Evolutionary conservation across 2,329 filamentous ascomycete genomes (phyloP).

Genomic region (Didymella pomorum): DNA sequence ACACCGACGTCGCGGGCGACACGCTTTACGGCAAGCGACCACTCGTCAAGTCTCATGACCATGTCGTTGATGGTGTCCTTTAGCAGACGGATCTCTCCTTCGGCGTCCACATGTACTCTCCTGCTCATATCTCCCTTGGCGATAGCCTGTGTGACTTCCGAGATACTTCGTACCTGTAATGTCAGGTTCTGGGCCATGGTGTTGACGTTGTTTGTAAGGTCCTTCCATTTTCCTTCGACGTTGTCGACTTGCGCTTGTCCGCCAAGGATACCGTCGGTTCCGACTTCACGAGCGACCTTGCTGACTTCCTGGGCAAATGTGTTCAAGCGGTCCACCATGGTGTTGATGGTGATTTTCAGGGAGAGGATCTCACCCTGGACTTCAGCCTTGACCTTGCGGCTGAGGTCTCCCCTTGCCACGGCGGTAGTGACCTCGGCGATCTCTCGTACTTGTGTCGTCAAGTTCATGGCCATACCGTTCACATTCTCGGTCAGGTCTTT

Average conservation of each 20-base stretch:
- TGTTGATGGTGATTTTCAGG: slow-evolving; percentile 85
- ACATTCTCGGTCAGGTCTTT: slow-evolving; percentile 63
- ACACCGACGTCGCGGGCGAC: slow-evolving; percentile 97
- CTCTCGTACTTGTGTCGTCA: slow-evolving; percentile 61
- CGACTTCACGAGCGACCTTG: slow-evolving; percentile 71
- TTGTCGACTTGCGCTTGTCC: slow-evolving; percentile 71
- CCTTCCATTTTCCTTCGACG: slow-evolving; percentile 72
- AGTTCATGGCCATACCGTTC: slow-evolving; percentile 62
- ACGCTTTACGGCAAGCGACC: slow-evolving; percentile 94
- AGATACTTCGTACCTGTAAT: slow-evolving; percentile 83
- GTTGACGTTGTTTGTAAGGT: slow-evolving; percentile 72
- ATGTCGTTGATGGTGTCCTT: slow-evolving; percentile 99
- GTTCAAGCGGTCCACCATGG: slow-evolving; percentile 71
- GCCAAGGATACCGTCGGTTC: slow-evolving; percentile 69
- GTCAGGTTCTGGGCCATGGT: slow-evolving; percentile 72
- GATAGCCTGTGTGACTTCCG: slow-evolving; percentile 92
- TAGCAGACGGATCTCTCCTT: slow-evolving; percentile 90
- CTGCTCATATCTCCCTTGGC: slow-evolving; percentile 95
- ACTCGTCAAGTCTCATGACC: slow-evolving; percentile 93
- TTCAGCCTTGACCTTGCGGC: slow-evolving; percentile 61
- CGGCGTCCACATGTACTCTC: slow-evolving; percentile 93
- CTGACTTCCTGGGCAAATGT: slow-evolving; percentile 72
- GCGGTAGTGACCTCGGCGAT: slow-evolving; percentile 63
- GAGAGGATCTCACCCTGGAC: slow-evolving; percentile 61
- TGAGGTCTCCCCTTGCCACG: slow-evolving; percentile 61